A percentile compares a stretch with the other conserved stretches of the same genome.
Evolutionary conservation across 75 land plant species (phyloP).

Genomic region (Pseudotsuga menziesii): DNA sequence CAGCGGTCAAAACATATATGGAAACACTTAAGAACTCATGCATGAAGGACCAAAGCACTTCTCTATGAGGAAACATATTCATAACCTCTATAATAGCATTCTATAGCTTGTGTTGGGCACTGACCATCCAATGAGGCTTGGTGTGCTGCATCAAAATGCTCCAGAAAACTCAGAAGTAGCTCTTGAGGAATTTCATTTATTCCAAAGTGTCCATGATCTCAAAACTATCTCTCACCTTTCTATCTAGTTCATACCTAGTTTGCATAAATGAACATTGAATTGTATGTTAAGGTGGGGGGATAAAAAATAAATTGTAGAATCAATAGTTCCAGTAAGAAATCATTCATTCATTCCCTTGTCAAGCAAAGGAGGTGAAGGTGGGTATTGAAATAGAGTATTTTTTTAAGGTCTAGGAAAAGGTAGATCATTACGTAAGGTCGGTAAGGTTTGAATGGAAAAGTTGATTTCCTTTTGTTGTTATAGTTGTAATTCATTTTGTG

Average conservation of each 20-base stretch:
- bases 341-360: too few relatives aligned
- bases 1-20: slow-evolving; percentile 81
- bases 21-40: slow-evolving; percentile 88
- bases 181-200: slow-evolving; percentile 87
- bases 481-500: too few relatives aligned
- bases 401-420: too few relatives aligned
- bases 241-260: slow-evolving; percentile 72
- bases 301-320: not conserved
- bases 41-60: slow-evolving; percentile 92
- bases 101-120: slow-evolving; percentile 81
- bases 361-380: too few relatives aligned
- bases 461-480: too few relatives aligned
- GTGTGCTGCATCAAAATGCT: slow-evolving; percentile 62
- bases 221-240: slow-evolving; percentile 88
- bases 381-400: too few relatives aligned
- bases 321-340: too few relatives aligned
- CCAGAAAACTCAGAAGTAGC: slow-evolving; percentile 88
- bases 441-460: too few relatives aligned
- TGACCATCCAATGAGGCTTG: slow-evolving; percentile 73
- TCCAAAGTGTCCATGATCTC: slow-evolving; percentile 97
- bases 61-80: slow-evolving; percentile 90
- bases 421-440: too few relatives aligned
- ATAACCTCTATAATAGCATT: slow-evolving; percentile 89
- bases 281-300: slow-evolving; percentile 5
- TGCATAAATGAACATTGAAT: slow-evolving; percentile 56